phyloP scores from a whole-genome alignment of 2,329 filamentous ascomycete species.

The Diaporthe destruens region DNA sequence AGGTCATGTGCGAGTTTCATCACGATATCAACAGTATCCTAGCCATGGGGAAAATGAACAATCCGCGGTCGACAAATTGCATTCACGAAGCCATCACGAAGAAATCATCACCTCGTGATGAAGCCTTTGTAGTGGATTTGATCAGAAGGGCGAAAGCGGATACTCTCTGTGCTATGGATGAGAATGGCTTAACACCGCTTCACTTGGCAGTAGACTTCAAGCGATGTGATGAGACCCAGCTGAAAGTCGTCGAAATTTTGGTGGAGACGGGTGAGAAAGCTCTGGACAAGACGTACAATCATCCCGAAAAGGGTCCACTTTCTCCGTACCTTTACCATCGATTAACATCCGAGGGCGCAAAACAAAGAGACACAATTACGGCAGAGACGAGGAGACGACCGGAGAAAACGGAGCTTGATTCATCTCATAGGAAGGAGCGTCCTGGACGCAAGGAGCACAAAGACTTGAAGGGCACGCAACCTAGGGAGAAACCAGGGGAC shows the following conservation, averaged over 20 bases:
- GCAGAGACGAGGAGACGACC: background rate
- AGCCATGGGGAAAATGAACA: background rate
- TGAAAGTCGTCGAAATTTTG: background rate
- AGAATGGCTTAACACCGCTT: background rate
- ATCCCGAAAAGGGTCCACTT: background rate
- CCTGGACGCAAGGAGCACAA: too few relatives aligned
- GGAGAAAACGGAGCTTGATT: background rate
- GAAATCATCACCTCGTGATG: too few relatives aligned
- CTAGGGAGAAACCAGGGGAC: too few relatives aligned
- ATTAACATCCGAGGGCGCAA: too few relatives aligned
- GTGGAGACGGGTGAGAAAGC: background rate
- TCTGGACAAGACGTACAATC: background rate
- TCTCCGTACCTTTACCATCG: slow-evolving; percentile 15
- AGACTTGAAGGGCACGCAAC: too few relatives aligned
- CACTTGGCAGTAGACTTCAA: slow-evolving; percentile 16
- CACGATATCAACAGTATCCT: slow-evolving; percentile 37
- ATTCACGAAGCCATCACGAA: slow-evolving; percentile 15
- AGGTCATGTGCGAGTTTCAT: slow-evolving; percentile 40
- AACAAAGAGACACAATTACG: too few relatives aligned
- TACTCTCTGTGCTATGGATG: slow-evolving; percentile 4
- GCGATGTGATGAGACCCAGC: background rate
- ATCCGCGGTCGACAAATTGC: background rate
- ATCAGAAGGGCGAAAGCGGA: background rate
- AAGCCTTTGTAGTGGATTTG: background rate
- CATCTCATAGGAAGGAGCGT: background rate